A percentile compares a stretch with the other conserved stretches of the same genome.
phyloP scores from a whole-genome alignment of 2,329 filamentous ascomycete genomes.

The Diaporthe sp. region DNA sequence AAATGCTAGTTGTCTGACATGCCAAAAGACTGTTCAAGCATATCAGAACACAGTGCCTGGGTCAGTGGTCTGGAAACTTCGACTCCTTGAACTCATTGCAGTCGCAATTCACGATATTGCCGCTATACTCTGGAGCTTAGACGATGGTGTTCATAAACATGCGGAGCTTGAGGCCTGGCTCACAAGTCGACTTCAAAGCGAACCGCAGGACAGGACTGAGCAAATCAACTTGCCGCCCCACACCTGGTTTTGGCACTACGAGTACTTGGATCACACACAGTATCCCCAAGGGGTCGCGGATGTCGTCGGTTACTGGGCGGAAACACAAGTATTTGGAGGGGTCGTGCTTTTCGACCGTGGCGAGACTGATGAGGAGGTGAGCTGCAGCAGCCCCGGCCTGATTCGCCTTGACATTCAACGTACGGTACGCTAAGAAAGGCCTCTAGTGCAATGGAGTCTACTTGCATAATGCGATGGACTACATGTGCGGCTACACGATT shows the following conservation, averaged over 20 bases:
- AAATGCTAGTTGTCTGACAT: neutral
- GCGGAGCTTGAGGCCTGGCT: slow-evolving; percentile 4
- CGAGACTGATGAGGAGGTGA: neutral
- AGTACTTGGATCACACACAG: neutral
- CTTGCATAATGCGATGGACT: neutral
- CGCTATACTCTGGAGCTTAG: neutral
- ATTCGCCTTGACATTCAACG: too few species aligned
- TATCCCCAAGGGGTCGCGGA: neutral
- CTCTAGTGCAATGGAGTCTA: neutral
- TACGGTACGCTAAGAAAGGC: neutral
- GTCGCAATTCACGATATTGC: neutral
- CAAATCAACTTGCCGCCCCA: neutral
- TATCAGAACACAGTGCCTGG: neutral
- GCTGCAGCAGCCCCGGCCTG: neutral
- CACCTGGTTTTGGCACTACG: neutral
- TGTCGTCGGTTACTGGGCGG: neutral
- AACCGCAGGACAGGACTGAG: neutral
- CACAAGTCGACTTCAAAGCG: neutral
- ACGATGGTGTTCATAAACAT: neutral
- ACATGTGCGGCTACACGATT: neutral
- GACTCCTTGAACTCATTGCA: neutral
- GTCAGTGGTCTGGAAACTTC: neutral
- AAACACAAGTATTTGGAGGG: slow-evolving; percentile 2
- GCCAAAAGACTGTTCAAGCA: neutral
- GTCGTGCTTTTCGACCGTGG: neutral